Percentiles rank a stretch among this genome's conserved stretches.
phyloP scores from a whole-genome alignment of 192 early-diverging fungal genomes.

The Rhizoclosmatium globosum region DNA sequence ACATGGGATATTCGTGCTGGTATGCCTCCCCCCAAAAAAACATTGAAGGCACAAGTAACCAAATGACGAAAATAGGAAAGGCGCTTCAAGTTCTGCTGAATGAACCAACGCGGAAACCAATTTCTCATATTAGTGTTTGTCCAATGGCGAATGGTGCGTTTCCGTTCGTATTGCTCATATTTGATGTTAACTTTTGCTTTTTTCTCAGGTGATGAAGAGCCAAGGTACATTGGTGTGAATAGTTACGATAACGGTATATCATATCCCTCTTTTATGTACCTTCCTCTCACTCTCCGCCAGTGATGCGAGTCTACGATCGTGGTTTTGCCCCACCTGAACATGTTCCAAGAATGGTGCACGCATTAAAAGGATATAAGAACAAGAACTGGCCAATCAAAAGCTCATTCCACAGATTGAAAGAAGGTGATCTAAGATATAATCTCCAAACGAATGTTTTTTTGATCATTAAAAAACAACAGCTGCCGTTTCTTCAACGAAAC shows the following conservation, averaged over 20 bases:
- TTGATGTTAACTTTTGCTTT: neutral
- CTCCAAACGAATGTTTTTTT: slow-evolving; percentile 26
- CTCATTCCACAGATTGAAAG: slow-evolving; percentile 77
- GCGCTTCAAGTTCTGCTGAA: slow-evolving; percentile 68
- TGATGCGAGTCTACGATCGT: slow-evolving; percentile 91
- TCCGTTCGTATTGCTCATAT: neutral
- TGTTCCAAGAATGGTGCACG: slow-evolving; percentile 73
- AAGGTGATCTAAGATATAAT: slow-evolving; percentile 56
- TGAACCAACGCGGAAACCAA: slow-evolving; percentile 75
- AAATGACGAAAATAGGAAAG: slow-evolving; percentile 44
- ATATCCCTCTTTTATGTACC: neutral
- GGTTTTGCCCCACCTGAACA: slow-evolving; percentile 81
- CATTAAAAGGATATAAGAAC: slow-evolving; percentile 90
- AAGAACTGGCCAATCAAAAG: slow-evolving; percentile 96
- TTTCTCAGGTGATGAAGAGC: slow-evolving; percentile 54
- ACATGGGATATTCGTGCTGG: slow-evolving; percentile 90
- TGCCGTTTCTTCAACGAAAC: slow-evolving; percentile 15
- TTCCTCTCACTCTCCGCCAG: slow-evolving; percentile 47
- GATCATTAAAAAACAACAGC: slow-evolving; percentile 7
- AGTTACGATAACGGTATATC: slow-evolving; percentile 89
- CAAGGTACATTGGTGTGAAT: slow-evolving; percentile 88
- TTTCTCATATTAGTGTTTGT: slow-evolving; percentile 77
- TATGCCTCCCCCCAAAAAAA: slow-evolving; percentile 26
- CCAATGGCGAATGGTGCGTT: slow-evolving; percentile 42
- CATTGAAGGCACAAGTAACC: too few species aligned